phyloP scores from a whole-genome alignment of 768 basidiomycete species.

The Kwoniella pini region DNA sequence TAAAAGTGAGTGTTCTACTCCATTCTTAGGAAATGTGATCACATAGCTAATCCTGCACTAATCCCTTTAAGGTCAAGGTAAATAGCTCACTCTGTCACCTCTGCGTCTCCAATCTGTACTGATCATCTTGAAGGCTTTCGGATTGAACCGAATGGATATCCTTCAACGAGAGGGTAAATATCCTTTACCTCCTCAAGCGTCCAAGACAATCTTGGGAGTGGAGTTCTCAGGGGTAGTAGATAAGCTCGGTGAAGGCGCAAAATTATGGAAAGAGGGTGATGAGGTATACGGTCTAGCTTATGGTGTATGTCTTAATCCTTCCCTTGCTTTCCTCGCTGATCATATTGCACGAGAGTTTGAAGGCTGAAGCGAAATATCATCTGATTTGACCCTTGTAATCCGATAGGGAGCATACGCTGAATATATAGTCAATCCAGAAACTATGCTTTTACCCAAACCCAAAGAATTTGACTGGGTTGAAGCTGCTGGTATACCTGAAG shows the following conservation, averaged over 20 bases:
- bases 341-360: too few relatives aligned
- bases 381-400: not conserved
- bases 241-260: slow-evolving; percentile 61
- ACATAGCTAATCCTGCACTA: not conserved
- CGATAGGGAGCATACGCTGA: slow-evolving; percentile 85
- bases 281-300: slow-evolving; percentile 76
- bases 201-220: slow-evolving; percentile 72
- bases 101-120: not conserved
- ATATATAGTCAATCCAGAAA: slow-evolving; percentile 69
- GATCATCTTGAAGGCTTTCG: slow-evolving; percentile 62
- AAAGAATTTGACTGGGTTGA: slow-evolving; percentile 73
- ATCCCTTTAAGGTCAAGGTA: slow-evolving; percentile 29
- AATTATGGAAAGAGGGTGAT: slow-evolving; percentile 65
- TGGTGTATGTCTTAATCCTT: slow-evolving; percentile 62
- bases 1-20: slow-evolving; percentile 63
- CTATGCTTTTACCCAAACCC: slow-evolving; percentile 74
- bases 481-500: slow-evolving; percentile 85
- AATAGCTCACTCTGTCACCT: not conserved
- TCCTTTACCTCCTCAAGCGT: slow-evolving; percentile 73
- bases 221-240: slow-evolving; percentile 76
- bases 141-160: slow-evolving; percentile 87
- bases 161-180: slow-evolving; percentile 61
- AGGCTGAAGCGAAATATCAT: too few relatives aligned
- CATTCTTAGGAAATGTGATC: not conserved
- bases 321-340: not conserved